Evolutionary conservation across 768 basidiomycete genomes (phyloP), one percentile per base, ranked within the genome.

Genomic region (Saitozyma podzolica): DNA sequence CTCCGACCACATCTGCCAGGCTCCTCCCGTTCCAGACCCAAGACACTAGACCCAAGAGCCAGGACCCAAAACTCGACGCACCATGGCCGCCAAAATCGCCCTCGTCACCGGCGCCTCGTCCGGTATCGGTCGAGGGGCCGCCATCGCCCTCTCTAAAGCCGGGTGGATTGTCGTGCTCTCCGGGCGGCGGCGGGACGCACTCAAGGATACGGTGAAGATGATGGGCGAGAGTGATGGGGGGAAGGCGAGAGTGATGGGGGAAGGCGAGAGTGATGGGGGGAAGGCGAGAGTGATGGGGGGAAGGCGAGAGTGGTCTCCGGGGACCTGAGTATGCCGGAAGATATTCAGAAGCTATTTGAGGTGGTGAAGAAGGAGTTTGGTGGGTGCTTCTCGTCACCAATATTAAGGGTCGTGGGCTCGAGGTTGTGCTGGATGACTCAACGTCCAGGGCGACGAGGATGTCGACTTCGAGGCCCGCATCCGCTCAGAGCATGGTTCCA

Each of bases 51-150:
- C 43, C 43, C 43, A 45, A 9, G 9, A 9, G n/a, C n/a, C n/a
- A n/a, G n/a, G n/a, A n/a, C n/a, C n/a, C n/a, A n/a, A n/a, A n/a
- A n/a, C 49, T 8, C 16, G 17, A 29, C 20, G 40, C 58, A 16
- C 59, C 19, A 60, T 60, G 50, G 47, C 41, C 9, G 50, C 59
- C 11, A 40, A 62, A 10, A 88, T 92, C 45, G 90, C 89, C 1
- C 84, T 92, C 63, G 83, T 93, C 74, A 92, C 91, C 1, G 92
- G 91, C 39, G 89, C 89, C 29, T 90, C 89, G 1, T 87, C 86
- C 54, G 66, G 66, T 8, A 89, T 91, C 64, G 90, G 90, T 11
- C 82, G 85, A 11, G 81, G 81, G 4, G 83, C 86, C 5, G 86
- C 89, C 0, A 82, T 90, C 61, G 87, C 87, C 0, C 82, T 92